Percentiles rank a stretch among this genome's conserved stretches.
Evolutionary conservation across 1,139 yeast genomes (phyloP).

Genomic region (Eremothecium cymbalariae): DNA sequence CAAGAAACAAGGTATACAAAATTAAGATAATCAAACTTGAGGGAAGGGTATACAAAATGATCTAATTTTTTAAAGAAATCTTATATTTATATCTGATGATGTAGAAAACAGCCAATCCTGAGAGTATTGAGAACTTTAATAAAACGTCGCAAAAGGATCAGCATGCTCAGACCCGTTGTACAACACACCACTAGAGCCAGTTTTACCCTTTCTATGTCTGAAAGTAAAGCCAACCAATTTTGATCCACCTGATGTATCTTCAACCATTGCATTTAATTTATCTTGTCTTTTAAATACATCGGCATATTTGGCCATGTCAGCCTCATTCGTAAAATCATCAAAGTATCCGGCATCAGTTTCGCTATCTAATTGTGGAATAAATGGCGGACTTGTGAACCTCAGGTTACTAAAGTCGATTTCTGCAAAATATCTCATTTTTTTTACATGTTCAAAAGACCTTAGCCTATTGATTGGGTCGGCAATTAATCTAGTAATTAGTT

Average conservation of each 20-base stretch:
- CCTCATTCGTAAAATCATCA: constrained; percentile 94
- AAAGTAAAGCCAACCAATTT: constrained; percentile 95
- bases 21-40: too few species aligned
- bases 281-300: constrained; percentile 89
- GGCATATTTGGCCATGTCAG: constrained; percentile 94
- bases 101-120: neutral
- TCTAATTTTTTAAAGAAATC: too few species aligned
- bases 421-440: constrained; percentile 68
- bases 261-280: constrained; percentile 75
- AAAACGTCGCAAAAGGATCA: constrained; percentile 39
- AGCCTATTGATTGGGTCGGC: constrained; percentile 73
- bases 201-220: constrained; percentile 65
- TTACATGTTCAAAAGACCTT: constrained; percentile 71
- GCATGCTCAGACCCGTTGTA: constrained; percentile 33
- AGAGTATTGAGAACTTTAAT: constrained; percentile 23
- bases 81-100: neutral
- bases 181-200: constrained; percentile 35
- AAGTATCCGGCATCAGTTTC: constrained; percentile 98
- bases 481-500: constrained; percentile 65
- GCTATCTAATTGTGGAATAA: constrained; percentile 91
- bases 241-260: constrained; percentile 52
- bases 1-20: too few species aligned
- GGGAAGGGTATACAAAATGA: too few species aligned
- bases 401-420: constrained; percentile 74
- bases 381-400: constrained; percentile 75